Base-by-base conservation (phyloP, 129 eudicot species). In the Deinandra increscens region DNA sequence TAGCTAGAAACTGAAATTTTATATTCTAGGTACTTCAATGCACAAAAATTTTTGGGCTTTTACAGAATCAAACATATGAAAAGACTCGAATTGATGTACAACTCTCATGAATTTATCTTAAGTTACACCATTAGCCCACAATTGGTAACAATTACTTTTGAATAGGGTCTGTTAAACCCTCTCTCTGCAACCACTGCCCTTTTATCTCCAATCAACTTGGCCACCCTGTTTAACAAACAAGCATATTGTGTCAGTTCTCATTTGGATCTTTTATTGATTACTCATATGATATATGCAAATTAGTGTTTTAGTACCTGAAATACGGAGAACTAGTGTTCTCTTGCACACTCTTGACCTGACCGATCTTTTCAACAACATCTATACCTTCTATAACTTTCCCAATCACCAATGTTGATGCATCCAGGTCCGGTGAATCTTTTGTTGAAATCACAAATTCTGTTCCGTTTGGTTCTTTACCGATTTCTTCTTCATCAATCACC, bases 121-220 rank as follows among this genome's bases (percentile, higher is more conserved):
- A 59, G 38, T 78, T 81, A 87, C 20, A 66, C 69, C 61, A 86
- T 76, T 58, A 93, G 60, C 38, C 99, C 95, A 37, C 99, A 93
- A 67, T 89, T 93, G 38, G 90, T 84, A 56, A 93, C 77, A n/a
- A 81, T 54, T 77, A 93, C 93, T 73, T 89, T 93, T 1, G 93
- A 85, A 80, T 93, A 91, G 22, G 99, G 99, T 64, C 97, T 80
- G 70, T 89, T 93, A 80, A 93, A 93, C 26, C 97, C 97, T 70
- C 97, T 81, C 46, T 93, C 98, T 63, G 98, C 98, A 18, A 93
- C 98, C 41, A 89, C 95, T 15, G 97, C 98, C 44, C 98, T 85
- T 71, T 93, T 93, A 72, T 93, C 98, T 23, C 98, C 98, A 5
- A 93, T 87, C 69, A 93, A 73, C 81, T 89, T 93, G n/a, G 98